Evolutionary conservation across 2,329 filamentous ascomycete genomes (phyloP).

Genomic region (Phialocephala subalpina): DNA sequence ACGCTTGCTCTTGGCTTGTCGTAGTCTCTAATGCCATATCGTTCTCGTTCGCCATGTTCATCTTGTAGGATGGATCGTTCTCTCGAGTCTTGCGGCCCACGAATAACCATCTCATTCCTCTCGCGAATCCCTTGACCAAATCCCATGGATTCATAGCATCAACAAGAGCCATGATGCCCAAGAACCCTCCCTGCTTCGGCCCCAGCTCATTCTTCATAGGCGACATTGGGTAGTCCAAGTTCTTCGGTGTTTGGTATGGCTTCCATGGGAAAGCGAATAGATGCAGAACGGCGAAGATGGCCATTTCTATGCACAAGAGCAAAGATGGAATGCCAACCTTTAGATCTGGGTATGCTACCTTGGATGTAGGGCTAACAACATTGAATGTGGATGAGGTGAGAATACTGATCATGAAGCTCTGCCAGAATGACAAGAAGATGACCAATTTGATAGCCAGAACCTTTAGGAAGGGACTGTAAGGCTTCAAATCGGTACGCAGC

Average conservation of each 20-base stretch:
- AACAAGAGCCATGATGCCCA: conserved; percentile 69
- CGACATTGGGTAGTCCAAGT: conserved; percentile 54
- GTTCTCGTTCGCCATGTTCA: conserved; percentile 13
- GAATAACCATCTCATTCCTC: conserved; percentile 79
- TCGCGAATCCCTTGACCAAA: conserved; percentile 79
- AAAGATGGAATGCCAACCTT: conserved; percentile 82
- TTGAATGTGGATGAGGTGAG: conserved; percentile 60
- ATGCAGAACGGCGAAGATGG: conserved; percentile 79
- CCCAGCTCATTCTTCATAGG: conserved; percentile 49
- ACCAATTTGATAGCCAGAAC: conserved; percentile 88
- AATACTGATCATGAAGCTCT: conserved; percentile 69
- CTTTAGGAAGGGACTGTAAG: conserved; percentile 80
- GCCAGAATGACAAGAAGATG: conserved; percentile 93
- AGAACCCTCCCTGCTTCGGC: conserved; percentile 68
- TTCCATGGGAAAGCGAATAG: conserved; percentile 83
- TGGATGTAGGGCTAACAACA: conserved; percentile 40
- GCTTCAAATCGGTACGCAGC: conserved; percentile 70
- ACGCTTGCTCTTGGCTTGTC: conserved; percentile 25
- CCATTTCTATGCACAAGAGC: conserved; percentile 86
- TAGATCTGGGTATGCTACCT: conserved; percentile 76
- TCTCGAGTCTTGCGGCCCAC: conserved; percentile 72
- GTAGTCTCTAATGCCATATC: conserved; percentile 27
- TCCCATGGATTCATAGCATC: conserved; percentile 86
- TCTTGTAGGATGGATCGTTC: conserved; percentile 58
- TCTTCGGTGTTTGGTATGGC: conserved; percentile 63